Evolutionary conservation across 2,329 filamentous ascomycete species (phyloP).

Genomic region (Penicillium italicum): DNA sequence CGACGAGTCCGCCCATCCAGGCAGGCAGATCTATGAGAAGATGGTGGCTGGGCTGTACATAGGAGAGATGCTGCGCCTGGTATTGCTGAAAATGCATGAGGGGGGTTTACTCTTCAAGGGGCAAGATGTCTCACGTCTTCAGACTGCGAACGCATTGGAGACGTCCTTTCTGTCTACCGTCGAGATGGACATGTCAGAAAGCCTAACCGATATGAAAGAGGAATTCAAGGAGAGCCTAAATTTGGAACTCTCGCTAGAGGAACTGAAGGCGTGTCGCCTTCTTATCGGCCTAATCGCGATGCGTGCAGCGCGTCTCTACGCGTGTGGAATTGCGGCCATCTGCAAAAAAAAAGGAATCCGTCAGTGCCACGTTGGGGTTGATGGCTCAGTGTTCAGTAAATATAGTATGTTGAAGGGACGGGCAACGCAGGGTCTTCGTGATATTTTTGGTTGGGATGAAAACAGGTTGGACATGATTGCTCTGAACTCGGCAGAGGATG

Average conservation of each 20-base stretch:
- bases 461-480: constrained; percentile 77
- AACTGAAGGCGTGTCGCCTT: constrained; percentile 81
- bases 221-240: constrained; percentile 71
- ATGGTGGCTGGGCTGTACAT: constrained; percentile 93
- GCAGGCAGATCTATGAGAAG: constrained; percentile 92
- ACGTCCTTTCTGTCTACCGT: constrained; percentile 86
- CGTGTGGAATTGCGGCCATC: constrained; percentile 93
- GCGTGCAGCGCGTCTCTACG: constrained; percentile 82
- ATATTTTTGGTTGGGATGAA: constrained; percentile 84
- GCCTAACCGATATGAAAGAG: constrained; percentile 77
- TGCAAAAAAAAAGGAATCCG: constrained; percentile 87
- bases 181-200: constrained; percentile 89
- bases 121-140: constrained; percentile 73
- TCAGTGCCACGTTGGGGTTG: constrained; percentile 84
- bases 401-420: constrained; percentile 20
- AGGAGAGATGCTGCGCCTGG: constrained; percentile 84
- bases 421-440: constrained; percentile 50
- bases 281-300: constrained; percentile 92
- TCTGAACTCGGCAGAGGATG: constrained; percentile 81
- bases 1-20: constrained; percentile 80
- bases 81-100: constrained; percentile 78
- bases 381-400: constrained; percentile 92
- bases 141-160: constrained; percentile 79
- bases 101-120: constrained; percentile 71
- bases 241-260: constrained; percentile 66